phyloP scores from a whole-genome alignment of 257 asterid species.

The Solanum etuberosum region DNA sequence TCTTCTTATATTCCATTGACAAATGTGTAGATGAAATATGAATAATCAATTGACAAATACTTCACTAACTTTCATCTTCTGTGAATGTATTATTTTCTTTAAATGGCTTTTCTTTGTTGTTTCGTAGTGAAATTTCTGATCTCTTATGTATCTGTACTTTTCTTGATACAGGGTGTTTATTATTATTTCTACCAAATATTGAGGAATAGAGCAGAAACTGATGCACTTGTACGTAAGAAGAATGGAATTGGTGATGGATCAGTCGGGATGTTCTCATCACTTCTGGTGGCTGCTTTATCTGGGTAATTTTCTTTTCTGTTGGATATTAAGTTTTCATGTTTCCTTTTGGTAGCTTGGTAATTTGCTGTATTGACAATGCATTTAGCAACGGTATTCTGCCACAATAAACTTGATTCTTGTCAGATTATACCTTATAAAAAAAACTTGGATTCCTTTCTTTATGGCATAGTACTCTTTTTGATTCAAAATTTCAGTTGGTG shows the following conservation, averaged over 20 bases:
- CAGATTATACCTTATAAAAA: not conserved
- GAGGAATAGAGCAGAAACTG: slow-evolving; percentile 64
- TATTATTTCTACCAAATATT: slow-evolving; percentile 35
- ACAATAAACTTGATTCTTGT: not conserved
- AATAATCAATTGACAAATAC: not conserved
- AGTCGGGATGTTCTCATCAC: slow-evolving; percentile 91
- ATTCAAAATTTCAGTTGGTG: not conserved
- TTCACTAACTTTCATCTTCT: not conserved
- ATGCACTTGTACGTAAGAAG: slow-evolving; percentile 55
- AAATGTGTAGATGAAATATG: not conserved
- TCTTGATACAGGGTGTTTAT: slow-evolving; percentile 93
- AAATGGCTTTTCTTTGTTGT: not conserved
- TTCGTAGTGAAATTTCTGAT: not conserved
- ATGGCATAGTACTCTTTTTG: not conserved
- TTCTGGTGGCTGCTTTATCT: slow-evolving; percentile 78
- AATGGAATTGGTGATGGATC: slow-evolving; percentile 89
- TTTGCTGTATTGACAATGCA: not conserved
- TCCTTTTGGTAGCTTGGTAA: not conserved
- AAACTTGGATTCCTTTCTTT: not conserved
- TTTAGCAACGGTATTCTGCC: not conserved
- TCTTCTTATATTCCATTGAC: not conserved
- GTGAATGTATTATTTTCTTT: not conserved
- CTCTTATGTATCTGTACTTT: slow-evolving; percentile 10
- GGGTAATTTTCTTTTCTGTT: slow-evolving; percentile 43
- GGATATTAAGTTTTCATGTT: not conserved